Evolutionary conservation across 768 basidiomycete genomes (phyloP), one percentile per base, ranked within the genome.

Genomic region (Mycena pura): DNA sequence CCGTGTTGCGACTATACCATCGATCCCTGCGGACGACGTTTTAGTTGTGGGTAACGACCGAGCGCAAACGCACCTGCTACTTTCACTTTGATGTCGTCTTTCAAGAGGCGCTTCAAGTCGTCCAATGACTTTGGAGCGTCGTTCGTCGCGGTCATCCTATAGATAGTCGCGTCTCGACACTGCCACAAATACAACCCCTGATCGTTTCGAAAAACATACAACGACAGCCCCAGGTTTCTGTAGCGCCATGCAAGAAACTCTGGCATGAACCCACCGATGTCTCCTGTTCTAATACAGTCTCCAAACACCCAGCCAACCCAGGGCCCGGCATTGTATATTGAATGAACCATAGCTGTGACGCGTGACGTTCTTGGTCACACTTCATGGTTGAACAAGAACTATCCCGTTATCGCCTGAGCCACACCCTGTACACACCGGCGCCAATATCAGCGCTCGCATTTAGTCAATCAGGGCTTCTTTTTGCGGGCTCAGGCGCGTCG

Each of bases 71-170:
- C 50, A 93, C 95, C 95, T 51, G 94, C 96, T 28, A 98, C 92
- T 78, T 97, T 96, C 69, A 98, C 87, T 76, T 96, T 97, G 70
- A 77, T 84, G 72, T 96, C 93, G 68, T 82, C 3, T 32, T 66
- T 57, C 50, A 96, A 77, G 14, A 86, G 70, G 5, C 68, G 34
- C 59, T 80, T 74, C 51, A 97, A 80, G 6, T 92, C 86, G 9
- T 85, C 73, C 2, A 88, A 62, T 31, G 85, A 82, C 36, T 75
- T 78, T 3, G 89, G 88, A 3, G 60, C 52, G 38, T 59, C 28
- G 6, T 5, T 28, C n/a, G 63, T 64, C 19, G 63, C 52, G 15
- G 63, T 36, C 62, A 63, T 63, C 1, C 43, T 31, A n/a, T 31
- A 27, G 25, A 29, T 3, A 40, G 21, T 44, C 11, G n/a, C n/a